A percentile compares a stretch with the other conserved stretches of the same genome.
Conservation (phyloP, 2,329 filamentous ascomycete species). For the Stromatinia cepivora region DNA sequence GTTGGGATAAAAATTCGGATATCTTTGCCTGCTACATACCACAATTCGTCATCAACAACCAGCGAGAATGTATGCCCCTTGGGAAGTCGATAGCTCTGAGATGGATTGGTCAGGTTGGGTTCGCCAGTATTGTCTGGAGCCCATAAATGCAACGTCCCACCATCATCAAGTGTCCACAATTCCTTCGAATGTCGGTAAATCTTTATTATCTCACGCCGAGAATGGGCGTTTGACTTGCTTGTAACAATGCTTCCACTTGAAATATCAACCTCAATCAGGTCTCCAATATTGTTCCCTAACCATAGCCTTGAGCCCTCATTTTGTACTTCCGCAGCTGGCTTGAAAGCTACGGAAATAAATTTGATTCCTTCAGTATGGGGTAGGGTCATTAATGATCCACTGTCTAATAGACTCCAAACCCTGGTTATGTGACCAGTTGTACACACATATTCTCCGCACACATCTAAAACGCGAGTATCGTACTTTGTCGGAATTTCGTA, state of each 20-base stretch:
- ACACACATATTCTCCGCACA: conserved; percentile 84
- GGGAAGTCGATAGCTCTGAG: conserved; percentile 73
- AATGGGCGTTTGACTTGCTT: conserved; percentile 71
- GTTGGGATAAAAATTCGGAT: conserved; percentile 81
- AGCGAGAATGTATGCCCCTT: conserved; percentile 86
- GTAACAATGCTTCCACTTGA: conserved; percentile 67
- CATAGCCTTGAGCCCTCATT: conserved; percentile 82
- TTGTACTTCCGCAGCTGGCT: conserved; percentile 73
- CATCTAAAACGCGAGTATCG: conserved; percentile 81
- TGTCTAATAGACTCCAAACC: conserved; percentile 83
- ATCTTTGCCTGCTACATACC: conserved; percentile 85
- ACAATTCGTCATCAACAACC: conserved; percentile 79
- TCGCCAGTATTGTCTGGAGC: conserved; percentile 69
- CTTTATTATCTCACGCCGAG: conserved; percentile 74
- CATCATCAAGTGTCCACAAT: conserved; percentile 92
- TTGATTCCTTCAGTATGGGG: conserved; percentile 83
- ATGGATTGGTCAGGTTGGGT: conserved; percentile 72
- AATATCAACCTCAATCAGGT: conserved; percentile 87
- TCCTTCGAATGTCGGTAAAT: conserved; percentile 86
- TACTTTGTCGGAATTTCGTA: conserved; percentile 80
- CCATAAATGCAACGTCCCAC: conserved; percentile 86
- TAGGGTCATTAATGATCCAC: conserved; percentile 77
- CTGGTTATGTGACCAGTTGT: conserved; percentile 84
- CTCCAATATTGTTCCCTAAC: conserved; percentile 86
- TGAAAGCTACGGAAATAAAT: conserved; percentile 79